phyloP scores from a whole-genome alignment of 2,329 filamentous ascomycete genomes.

The Canariomyces notabilis region DNA sequence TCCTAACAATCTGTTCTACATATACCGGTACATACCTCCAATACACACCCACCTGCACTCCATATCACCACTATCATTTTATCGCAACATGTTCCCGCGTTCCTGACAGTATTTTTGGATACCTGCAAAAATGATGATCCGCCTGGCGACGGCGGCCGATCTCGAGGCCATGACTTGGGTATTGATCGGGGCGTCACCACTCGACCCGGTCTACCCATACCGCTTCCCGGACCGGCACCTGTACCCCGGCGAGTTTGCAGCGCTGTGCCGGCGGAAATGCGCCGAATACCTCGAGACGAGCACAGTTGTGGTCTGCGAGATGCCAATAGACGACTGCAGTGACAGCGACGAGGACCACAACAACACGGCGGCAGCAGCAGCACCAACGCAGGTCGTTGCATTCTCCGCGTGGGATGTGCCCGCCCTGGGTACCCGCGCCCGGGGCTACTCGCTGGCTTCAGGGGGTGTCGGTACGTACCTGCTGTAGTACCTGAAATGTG shows the following conservation, averaged over 20 bases:
- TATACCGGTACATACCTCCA: no score
- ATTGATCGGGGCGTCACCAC: constrained; percentile 20
- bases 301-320: constrained; percentile 26
- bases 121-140: constrained; percentile 20
- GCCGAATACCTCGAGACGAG: constrained; percentile 21
- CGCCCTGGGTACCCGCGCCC: neutral
- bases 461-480: constrained; percentile 5
- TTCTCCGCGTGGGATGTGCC: constrained; percentile 24
- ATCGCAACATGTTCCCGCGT: no score
- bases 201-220: constrained; percentile 25
- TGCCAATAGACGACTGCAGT: constrained; percentile 7
- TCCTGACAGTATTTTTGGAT: no score
- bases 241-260: constrained; percentile 20
- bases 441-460: neutral
- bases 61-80: no score
- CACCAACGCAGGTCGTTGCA: constrained; percentile 20
- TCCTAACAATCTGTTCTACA: no score
- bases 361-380: no score
- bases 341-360: no score
- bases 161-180: constrained; percentile 23
- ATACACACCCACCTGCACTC: no score
- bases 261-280: constrained; percentile 23
- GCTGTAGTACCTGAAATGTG: no score
- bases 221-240: constrained; percentile 22
- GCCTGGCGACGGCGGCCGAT: constrained; percentile 19